Evolutionary conservation across 768 basidiomycete genomes (phyloP).

Genomic region (Kwoniella mangroviensis): DNA sequence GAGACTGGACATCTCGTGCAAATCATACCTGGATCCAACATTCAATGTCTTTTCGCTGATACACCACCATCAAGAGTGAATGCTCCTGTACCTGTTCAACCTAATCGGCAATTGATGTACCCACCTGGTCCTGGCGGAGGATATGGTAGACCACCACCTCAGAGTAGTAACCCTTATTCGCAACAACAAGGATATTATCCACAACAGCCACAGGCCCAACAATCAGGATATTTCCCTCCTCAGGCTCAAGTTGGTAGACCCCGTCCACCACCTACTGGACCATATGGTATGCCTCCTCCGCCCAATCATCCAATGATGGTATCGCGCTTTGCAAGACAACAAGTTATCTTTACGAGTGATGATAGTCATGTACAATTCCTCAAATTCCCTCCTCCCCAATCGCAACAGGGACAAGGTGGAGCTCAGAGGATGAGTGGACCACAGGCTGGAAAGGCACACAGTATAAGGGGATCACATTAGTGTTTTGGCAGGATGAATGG

Average conservation of each 20-base stretch:
- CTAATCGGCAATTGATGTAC: slow-evolving; percentile 51
- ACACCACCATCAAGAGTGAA: slow-evolving; percentile 84
- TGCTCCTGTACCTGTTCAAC: slow-evolving; percentile 59
- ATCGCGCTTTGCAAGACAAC: slow-evolving; percentile 59
- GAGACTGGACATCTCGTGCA: slow-evolving; percentile 89
- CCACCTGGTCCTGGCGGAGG: slow-evolving; percentile 4
- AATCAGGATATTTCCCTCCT: slow-evolving; percentile 16
- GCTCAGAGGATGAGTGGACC: neutral
- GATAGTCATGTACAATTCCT: slow-evolving; percentile 62
- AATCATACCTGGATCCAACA: slow-evolving; percentile 90
- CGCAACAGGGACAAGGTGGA: neutral
- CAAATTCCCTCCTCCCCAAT: slow-evolving; percentile 43
- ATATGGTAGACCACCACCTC: slow-evolving; percentile 15
- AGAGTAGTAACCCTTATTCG: neutral
- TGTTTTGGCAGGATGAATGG: neutral
- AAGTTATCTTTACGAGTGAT: slow-evolving; percentile 88
- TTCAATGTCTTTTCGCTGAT: slow-evolving; percentile 90
- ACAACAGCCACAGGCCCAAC: slow-evolving; percentile 3
- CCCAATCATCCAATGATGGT: slow-evolving; percentile 25
- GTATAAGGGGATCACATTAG: slow-evolving; percentile 16
- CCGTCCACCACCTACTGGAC: slow-evolving; percentile 9
- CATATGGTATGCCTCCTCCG: slow-evolving; percentile 49
- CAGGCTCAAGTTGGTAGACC: neutral
- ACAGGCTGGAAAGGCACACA: slow-evolving; percentile 3
- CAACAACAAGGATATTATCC: neutral